Base-by-base conservation (phyloP, 306 rosid species). In the Corylus americana region DNA sequence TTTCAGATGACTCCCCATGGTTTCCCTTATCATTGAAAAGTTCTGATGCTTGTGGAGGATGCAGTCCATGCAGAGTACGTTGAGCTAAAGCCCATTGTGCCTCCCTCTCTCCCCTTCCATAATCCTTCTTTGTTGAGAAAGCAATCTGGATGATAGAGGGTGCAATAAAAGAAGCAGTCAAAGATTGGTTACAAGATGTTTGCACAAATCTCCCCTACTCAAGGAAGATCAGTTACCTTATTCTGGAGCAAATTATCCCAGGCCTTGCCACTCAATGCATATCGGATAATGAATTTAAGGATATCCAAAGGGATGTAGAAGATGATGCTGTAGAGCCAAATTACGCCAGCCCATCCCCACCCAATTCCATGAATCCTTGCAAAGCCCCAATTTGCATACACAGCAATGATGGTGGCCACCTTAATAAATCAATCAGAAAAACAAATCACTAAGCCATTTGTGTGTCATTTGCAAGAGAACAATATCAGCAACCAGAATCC, bases 71-170 rank as follows among this genome's bases (percentile, higher is more conserved):
- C 1, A 91, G 81, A 13, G 98, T 91, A 25, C 98, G 91, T 82
- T 93, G 98, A 57, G 97, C 95, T 13, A 90, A 69, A 11, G 98
- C 97, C 98, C 98, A 93, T 80, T 91, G 98, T 57, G 98, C 98
- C 74, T 90, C 98, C 76, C 98, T 85, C 70, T 89, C 97, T 18
- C 91, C 98, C 67, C 48, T 91, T 75, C 98, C 98, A 71, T 93
- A 93, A 72, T 93, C 94, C 68, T 85, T 91, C 90, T 91, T 91
- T 53, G 93, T 45, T 39, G 95, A 87, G 91, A 93, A 93, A 75
- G 98, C 98, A 81, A 79, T 77, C 98, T 91, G 77, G 79, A 72
- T 39, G 27, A 37, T 18, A 58, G 0, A 58, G 0, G 14, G 2
- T 61, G 31, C 31, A 29, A 14, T 5, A 49, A 11, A 37, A 25